These are phyloP conservation scores for Pseudogymnoascus sp. DNA, from an alignment of 2,329 filamentous ascomycete genomes.

Conservation along the genomic window DNA sequence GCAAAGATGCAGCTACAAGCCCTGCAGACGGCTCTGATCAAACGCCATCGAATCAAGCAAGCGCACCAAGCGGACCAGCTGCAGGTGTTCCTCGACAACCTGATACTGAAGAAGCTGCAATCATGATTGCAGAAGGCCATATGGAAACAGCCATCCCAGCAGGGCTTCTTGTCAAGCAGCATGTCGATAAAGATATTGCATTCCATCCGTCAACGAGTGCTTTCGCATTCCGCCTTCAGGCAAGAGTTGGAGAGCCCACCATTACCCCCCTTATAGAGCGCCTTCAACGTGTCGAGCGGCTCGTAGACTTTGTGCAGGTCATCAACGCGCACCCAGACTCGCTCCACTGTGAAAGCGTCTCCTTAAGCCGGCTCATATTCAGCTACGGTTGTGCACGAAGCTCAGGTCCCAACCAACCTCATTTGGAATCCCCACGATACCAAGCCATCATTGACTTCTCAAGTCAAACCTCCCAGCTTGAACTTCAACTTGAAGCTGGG, in stretches of 20 bases:
- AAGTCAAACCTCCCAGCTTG: conserved; percentile 37
- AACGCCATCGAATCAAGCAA: not conserved
- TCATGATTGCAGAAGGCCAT: conserved; percentile 27
- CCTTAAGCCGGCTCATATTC: conserved; percentile 56
- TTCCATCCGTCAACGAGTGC: conserved; percentile 24
- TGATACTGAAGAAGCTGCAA: conserved; percentile 18
- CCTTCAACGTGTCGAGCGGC: conserved; percentile 52
- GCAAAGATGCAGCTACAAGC: not conserved
- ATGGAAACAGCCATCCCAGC: conserved; percentile 24
- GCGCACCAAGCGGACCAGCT: not conserved
- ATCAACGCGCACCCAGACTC: conserved; percentile 48
- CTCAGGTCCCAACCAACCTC: conserved; percentile 14
- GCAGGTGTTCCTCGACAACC: not conserved
- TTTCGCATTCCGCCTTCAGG: conserved; percentile 27
- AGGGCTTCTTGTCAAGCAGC: conserved; percentile 23
- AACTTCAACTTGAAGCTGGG: conserved; percentile 48
- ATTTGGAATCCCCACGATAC: conserved; percentile 32
- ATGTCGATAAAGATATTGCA: conserved; percentile 27
- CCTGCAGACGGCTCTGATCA: not conserved
- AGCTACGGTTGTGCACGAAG: conserved; percentile 44
- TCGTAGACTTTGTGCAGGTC: conserved; percentile 61
- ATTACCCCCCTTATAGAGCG: conserved; percentile 25
- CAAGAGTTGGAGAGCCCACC: conserved; percentile 25
- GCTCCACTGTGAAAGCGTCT: conserved; percentile 50
- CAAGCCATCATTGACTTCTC: conserved; percentile 51